These are phyloP conservation scores for Pyrus hybrid DNA, from an alignment of 331 rosid genomes.

Conservation along the genomic window DNA sequence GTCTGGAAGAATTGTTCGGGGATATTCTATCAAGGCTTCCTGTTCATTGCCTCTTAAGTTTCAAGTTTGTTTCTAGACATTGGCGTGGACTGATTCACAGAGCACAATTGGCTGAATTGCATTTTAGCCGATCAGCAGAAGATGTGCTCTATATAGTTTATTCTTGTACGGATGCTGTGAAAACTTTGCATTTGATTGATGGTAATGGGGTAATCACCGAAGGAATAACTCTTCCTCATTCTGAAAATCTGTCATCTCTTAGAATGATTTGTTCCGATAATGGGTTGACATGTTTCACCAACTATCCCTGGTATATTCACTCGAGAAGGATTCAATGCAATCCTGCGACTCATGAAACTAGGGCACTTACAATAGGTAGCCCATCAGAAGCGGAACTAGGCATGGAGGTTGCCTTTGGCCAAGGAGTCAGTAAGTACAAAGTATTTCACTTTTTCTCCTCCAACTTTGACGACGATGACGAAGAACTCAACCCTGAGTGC, in stretches of 20 bases:
- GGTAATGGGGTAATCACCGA: conserved; percentile 1
- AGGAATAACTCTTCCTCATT: conserved; percentile 3
- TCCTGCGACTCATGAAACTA: conserved; percentile 13
- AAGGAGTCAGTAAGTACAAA: conserved; percentile 7
- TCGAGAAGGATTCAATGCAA: conserved; percentile 8
- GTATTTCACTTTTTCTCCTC: conserved; percentile 13
- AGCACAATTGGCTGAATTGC: conserved; percentile 3
- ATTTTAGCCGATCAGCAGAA: conserved; percentile 10
- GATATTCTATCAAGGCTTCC: conserved; percentile 18
- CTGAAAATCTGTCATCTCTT: conserved; percentile 2
- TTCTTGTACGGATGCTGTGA: conserved; percentile 7
- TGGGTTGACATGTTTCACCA: conserved; percentile 24
- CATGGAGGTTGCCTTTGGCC: conserved; percentile 26
- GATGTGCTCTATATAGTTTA: conserved; percentile 6
- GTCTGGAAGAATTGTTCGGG: neutral
- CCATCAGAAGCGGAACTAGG: conserved; percentile 1
- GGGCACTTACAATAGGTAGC: conserved; percentile 13
- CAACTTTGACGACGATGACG: neutral
- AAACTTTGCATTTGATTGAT: conserved; percentile 5
- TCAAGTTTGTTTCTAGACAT: conserved; percentile 11
- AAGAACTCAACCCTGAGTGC: conserved; percentile 1
- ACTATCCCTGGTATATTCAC: conserved; percentile 4
- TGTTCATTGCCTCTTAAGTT: conserved; percentile 1
- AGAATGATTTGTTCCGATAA: conserved; percentile 18
- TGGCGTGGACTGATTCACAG: conserved; percentile 5